Evolutionary conservation across 768 basidiomycete species (phyloP), one percentile per base, ranked within the genome.

Genomic region (Tricholoma hemisulphureum): DNA sequence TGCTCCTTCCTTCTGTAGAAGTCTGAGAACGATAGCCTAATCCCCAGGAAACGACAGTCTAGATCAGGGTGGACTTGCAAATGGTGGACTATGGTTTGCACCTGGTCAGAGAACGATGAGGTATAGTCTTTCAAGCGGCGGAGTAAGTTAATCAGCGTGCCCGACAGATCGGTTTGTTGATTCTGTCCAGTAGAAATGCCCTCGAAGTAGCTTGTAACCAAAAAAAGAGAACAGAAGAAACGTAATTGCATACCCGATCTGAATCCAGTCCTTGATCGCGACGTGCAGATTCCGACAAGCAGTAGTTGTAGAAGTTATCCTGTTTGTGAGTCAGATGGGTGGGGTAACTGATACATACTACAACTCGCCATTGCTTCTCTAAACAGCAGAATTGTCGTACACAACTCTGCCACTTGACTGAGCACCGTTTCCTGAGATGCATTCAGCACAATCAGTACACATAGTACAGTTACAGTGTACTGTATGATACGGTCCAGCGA

Each of bases 271-370:
- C 77, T 57, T 86, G 83, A 64, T 97, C 95, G 59, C 87, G 76
- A 28, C 89, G 80, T 2, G 91, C 85, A 2, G 94, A 91, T 71
- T 95, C 93, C 0, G 89, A 85, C 54, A 97, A 72, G 41, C 93
- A 93, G 67, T 89, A 86, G 62, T 93, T 90, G 67, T 95, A 97
- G 61, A 98, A 87, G 59, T 87, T 88, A 65, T 96, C 94, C 96
- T 98, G 64, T n/a, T n/a, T 43, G 39, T 45, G 49, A 21, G 53
- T 50, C 21, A 34, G 14, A 31, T 34, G 13, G 24, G 2, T 8
- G 13, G 37, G 31, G n/a, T 4, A 29, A 32, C 2, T 6, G 18
- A 45, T 4, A 8, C 5, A 16, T 18, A 18, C 59, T 26, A 29
- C 34, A 6, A 72, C 90, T 67, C 65, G 95, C 96, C 34, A 85